These are phyloP conservation scores for Cytospora schulzeri DNA, from an alignment of 2,329 filamentous ascomycete genomes.

Conservation along the genomic window DNA sequence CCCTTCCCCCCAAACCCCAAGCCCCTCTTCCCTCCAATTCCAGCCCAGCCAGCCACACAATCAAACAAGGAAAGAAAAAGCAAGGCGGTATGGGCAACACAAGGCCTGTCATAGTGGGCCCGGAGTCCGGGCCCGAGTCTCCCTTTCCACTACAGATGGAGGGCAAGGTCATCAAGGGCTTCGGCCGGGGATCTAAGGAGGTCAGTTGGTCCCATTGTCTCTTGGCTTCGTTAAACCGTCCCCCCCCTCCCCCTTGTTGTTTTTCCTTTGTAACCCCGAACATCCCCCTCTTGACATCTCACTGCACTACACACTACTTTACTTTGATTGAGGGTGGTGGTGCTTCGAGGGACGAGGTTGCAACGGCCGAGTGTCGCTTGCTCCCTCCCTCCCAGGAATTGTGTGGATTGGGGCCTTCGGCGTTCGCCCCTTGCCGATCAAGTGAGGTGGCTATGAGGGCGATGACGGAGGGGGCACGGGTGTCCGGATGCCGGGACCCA, in stretches of 20 bases:
- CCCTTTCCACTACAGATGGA: constrained; percentile 85
- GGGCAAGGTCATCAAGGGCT: constrained; percentile 87
- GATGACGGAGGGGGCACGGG: not conserved
- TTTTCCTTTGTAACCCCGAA: not conserved
- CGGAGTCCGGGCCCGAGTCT: constrained; percentile 69
- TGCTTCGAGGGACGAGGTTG: constrained; percentile 2
- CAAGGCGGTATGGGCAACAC: constrained; percentile 31
- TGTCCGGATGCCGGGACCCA: constrained; percentile 2
- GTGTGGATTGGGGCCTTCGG: constrained; percentile 3
- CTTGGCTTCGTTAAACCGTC: constrained; percentile 3
- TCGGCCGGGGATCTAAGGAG: constrained; percentile 91
- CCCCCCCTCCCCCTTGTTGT: not conserved
- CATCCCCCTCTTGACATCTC: constrained; percentile 1
- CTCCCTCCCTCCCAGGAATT: too few species aligned
- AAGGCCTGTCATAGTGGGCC: constrained; percentile 73
- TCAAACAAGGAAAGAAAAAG: not conserved
- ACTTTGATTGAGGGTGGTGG: not conserved
- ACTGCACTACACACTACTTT: not conserved
- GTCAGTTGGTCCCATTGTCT: constrained; percentile 46
- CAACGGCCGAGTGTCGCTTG: not conserved
- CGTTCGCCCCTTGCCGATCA: constrained; percentile 21
- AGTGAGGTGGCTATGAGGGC: constrained; percentile 8
- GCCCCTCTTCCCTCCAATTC: not conserved
- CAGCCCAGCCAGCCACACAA: not conserved
- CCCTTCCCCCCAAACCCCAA: too few species aligned